Evolutionary conservation across 352 stramenopile genomes (phyloP), one percentile per base, ranked within the genome.

Genomic region (Phytopythium helicoides): DNA sequence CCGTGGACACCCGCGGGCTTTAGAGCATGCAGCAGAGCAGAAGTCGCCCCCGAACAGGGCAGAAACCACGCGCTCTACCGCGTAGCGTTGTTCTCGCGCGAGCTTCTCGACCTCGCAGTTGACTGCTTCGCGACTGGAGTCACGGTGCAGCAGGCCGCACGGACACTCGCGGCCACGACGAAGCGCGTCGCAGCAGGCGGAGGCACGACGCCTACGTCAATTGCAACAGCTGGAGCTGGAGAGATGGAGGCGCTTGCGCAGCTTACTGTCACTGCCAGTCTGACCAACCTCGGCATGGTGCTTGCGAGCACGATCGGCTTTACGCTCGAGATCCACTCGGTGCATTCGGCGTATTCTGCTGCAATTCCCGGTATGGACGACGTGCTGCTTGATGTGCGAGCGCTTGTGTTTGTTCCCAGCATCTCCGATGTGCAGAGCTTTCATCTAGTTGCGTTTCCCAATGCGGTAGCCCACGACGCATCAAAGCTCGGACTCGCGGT

Each of bases 301-400:
- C 28, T 85, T n/a, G 25, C 55, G 6, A 34, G 47, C 9, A 53
- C 56, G n/a, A 76, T 62, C 71, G 55, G 52, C 9, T 81, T 82
- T 35, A 73, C 65, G 1, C 50, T 85, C 21, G 63, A 60, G 6
- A 45, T 85, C 21, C 64, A 67, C 33, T 31, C 19, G 3, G 22
- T 47, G 1, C 40, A 22, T 22, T 22, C 40, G 8, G 4, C 10
- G 16, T 26, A n/a, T 16, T 3, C 10, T 5, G 11, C 2, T 10
- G 21, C 36, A 11, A 16, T 40, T 40, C 54, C 56, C 4, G 14
- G 46, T 39, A 12, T 60, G 26, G 33, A 34, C 14, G 41, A 18
- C 62, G 35, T 44, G 38, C 44, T 47, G n/a, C 36, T 76, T 19
- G 66, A 71, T 15, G 60, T 82, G 26, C 65, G 59, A 1, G 34